Percentiles rank a stretch among this genome's conserved stretches.
Conservation (phyloP, 495 filamentous ascomycete species). For the Aspergillus mulundensis region DNA sequence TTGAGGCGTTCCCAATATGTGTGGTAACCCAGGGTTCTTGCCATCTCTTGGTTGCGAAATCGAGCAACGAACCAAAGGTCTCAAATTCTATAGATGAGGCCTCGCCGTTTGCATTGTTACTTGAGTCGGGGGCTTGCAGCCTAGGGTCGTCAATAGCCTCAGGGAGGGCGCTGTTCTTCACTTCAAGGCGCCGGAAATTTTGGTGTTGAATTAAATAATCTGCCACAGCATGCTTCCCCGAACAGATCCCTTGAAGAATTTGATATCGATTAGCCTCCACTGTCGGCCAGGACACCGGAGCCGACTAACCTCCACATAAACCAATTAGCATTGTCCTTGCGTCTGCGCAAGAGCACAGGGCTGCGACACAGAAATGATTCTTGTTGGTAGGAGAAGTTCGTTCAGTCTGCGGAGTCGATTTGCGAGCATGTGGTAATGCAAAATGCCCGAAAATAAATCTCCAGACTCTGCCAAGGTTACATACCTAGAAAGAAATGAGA, state of each 20-base stretch:
- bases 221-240: conserved; percentile 83
- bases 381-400: too few relatives aligned
- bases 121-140: conserved; percentile 27
- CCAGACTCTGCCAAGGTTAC: too few relatives aligned
- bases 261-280: conserved; percentile 12
- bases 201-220: conserved; percentile 74
- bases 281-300: conserved; percentile 5
- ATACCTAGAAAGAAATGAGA: too few relatives aligned
- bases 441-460: too few relatives aligned
- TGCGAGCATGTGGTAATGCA: too few relatives aligned
- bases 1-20: conserved; percentile 62
- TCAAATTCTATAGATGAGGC: conserved; percentile 46
- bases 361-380: too few relatives aligned
- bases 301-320: conserved; percentile 74
- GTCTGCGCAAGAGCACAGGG: neutral
- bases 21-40: conserved; percentile 77
- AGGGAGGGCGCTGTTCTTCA: conserved; percentile 20
- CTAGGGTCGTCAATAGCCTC: conserved; percentile 24
- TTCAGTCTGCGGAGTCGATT: too few relatives aligned
- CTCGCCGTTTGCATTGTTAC: conserved; percentile 18
- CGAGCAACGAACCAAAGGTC: conserved; percentile 59
- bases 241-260: conserved; percentile 66
- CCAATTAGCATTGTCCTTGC: conserved; percentile 76
- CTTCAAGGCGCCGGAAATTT: conserved; percentile 56
- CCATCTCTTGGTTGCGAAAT: conserved; percentile 85